Base-by-base conservation (phyloP, 1,284 basidiomycete genomes). In the Gomphus bonarii region DNA sequence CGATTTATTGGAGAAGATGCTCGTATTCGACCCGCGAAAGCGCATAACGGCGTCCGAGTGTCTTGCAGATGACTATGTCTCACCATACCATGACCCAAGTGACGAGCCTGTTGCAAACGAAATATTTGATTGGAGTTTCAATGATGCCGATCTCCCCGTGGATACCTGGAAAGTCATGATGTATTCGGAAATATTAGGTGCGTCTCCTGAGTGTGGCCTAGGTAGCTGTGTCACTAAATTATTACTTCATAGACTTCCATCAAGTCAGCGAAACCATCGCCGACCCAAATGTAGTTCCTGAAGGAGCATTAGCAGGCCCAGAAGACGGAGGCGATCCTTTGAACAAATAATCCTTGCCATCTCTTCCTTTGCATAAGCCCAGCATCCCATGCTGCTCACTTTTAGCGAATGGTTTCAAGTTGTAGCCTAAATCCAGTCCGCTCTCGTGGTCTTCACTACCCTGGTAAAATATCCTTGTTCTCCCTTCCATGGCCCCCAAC, bases 101-200 rank as follows among this genome's bases (percentile, higher is more conserved):
- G 95, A 99, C 69, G 97, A 99, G 71, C 95, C 97, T 5, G 86
- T 89, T 46, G 92, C 95, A 8, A 82, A 80, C 36, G 95, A 98
- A 70, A 88, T 91, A 66, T 99, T 99, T 66, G 95, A 99, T 72
- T 99, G 95, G 95, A 91, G 86, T 66, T 99, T 99, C 82, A 99
- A 99, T 73, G 95, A 99, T 65, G 97, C 97, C n/a, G 95, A 99
- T 69, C 77, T 99, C 48, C 97, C 97, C 0, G 91, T 99, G 28
- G 95, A 99, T 69, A 97, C 93, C 3, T 99, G 95, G 95, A 98
- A 97, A 74, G 95, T 98, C 66, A 94, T 95, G 91, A 94, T 95
- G 91, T 95, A 95, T 74, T 87, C 84, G 65, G 91, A 95, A 72
- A 95, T 95, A 63, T 76, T 95, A n/a, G 91, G 91, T 91, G 63